phyloP scores from a whole-genome alignment of 768 basidiomycete species.

The Crucibulum laeve region DNA sequence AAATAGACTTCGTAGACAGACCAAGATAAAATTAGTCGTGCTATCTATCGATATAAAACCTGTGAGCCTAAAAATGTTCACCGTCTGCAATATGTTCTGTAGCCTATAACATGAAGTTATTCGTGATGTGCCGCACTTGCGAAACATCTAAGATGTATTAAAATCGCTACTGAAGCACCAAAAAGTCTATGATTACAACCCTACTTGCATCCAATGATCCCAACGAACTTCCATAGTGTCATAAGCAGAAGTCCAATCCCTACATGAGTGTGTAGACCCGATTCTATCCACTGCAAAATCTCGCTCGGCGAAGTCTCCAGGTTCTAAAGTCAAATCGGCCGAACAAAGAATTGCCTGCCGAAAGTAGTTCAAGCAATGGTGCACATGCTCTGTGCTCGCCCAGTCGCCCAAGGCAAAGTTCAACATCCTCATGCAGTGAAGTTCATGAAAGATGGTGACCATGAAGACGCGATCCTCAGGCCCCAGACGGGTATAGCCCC shows the following conservation, averaged over 20 bases:
- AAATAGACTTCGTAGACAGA: too few relatives aligned
- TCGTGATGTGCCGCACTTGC: too few relatives aligned
- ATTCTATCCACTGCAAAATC: slow-evolving; percentile 17
- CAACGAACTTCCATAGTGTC: slow-evolving; percentile 13
- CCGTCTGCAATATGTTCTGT: too few relatives aligned
- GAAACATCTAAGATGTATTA: too few relatives aligned
- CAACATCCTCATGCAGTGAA: slow-evolving; percentile 29
- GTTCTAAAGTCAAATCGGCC: slow-evolving; percentile 36
- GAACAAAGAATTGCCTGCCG: slow-evolving; percentile 31
- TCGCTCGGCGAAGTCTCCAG: slow-evolving; percentile 18
- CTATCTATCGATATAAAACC: too few relatives aligned
- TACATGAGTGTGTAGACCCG: slow-evolving; percentile 23
- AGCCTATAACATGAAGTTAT: too few relatives aligned
- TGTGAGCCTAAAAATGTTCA: too few relatives aligned
- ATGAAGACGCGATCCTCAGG: slow-evolving; percentile 21
- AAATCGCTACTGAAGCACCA: too few relatives aligned
- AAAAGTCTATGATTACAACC: too few relatives aligned
- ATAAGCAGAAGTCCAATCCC: slow-evolving; percentile 23
- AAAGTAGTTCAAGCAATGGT: slow-evolving; percentile 38
- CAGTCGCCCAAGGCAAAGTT: slow-evolving; percentile 11
- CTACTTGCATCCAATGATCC: slow-evolving; percentile 7
- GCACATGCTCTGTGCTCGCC: slow-evolving; percentile 12
- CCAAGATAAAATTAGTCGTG: too few relatives aligned
- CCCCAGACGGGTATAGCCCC: slow-evolving; percentile 17
- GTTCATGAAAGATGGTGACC: slow-evolving; percentile 31